Evolutionary conservation across 805 yeast genomes (phyloP), one percentile per base, ranked within the genome.

Genomic region (Metschnikowia picachoensis): DNA sequence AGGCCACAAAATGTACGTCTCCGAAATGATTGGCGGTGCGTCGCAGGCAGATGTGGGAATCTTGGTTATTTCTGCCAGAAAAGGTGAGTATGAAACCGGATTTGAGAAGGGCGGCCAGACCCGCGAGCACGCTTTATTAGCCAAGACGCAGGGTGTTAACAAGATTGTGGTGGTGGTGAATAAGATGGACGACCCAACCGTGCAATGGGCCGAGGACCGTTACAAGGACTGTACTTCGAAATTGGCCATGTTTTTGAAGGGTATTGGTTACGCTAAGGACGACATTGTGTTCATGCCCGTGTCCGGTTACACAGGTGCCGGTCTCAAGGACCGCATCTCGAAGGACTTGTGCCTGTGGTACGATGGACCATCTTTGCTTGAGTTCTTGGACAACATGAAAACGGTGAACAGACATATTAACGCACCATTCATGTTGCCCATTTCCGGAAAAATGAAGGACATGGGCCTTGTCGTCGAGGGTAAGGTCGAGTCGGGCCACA

Each of bases 1-100:
- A 55, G 99, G 99, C 43, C 99, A 94, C 77, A 94, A 94, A 75
- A 86, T 94, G 89, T 94, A 94, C 66, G 97, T 94, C 53, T 89
- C 97, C 46, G 95, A 90, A 69, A 94, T 94, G 99, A 94, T 94
- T 76, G 98, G 98, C 61, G 99, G 99, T 70, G 99, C 99, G 15
- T 91, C 98, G 38, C 99, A 94, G 75, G 99, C 99, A 31, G 99
- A 94, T 73, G 94, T 92, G 48, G 99, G 99, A 73, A 82, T 94
- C 56, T 79, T 94, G 61, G 99, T 94, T 41, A 94, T 94, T 59
- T 87, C 96, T 53, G 98, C 98, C 39, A 87, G 99, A 78, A 90
- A 91, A 72, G 99, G 99, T 73, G 99, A 94, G 70, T 94, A 94
- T 71, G 99, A 94, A 75, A 94, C 99, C 45, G 99, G 99, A 51